Conservation (phyloP, 805 yeast genomes). For the Wickerhamomyces rabaulensis region DNA sequence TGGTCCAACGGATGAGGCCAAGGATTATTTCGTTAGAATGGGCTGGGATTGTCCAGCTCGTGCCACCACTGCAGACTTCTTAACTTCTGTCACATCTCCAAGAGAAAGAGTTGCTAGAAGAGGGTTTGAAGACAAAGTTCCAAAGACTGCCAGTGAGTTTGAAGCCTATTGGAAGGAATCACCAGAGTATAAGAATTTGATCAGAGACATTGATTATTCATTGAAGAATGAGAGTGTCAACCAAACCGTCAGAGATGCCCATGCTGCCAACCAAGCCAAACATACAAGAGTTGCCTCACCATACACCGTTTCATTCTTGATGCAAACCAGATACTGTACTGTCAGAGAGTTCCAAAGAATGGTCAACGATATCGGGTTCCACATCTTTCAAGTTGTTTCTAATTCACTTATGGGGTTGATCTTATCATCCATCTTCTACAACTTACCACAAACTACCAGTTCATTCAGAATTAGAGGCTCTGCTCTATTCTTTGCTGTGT, state of each 20-base stretch:
- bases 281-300: constrained; percentile 43
- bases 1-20: constrained; percentile 43
- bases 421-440: constrained; percentile 54
- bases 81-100: constrained; percentile 53
- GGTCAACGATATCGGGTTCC: constrained; percentile 44
- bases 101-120: constrained; percentile 38
- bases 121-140: constrained; percentile 45
- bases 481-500: constrained; percentile 60
- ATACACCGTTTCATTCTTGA: constrained; percentile 43
- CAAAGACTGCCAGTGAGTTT: constrained; percentile 49
- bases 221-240: too few relatives aligned
- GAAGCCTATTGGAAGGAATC: constrained; percentile 45
- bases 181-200: constrained; percentile 33
- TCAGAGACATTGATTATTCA: constrained; percentile 35
- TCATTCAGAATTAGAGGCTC: constrained; percentile 56
- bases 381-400: constrained; percentile 35
- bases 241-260: constrained; percentile 37
- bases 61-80: constrained; percentile 55
- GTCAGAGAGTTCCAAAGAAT: constrained; percentile 45
- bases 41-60: constrained; percentile 53
- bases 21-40: constrained; percentile 43
- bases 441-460: constrained; percentile 35
- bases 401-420: constrained; percentile 50
- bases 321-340: constrained; percentile 50
- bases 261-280: constrained; percentile 47